Conservation (phyloP, 2,329 filamentous ascomycete genomes). For the Curvularia spicifera region DNA sequence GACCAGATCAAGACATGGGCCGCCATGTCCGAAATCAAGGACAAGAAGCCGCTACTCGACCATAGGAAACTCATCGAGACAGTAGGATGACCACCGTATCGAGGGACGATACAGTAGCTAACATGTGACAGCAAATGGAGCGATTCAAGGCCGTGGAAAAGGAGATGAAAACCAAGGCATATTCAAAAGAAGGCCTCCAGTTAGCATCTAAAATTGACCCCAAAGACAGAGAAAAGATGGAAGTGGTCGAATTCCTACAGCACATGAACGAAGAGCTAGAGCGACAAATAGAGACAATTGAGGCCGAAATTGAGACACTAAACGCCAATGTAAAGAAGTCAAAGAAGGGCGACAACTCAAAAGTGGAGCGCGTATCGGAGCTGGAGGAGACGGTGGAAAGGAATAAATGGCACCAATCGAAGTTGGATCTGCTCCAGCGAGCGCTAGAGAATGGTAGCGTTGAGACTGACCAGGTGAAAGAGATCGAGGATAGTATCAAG, state of each 20-base stretch:
- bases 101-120: slow-evolving; percentile 32
- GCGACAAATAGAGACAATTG: slow-evolving; percentile 88
- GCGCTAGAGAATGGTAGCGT: slow-evolving; percentile 92
- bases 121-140: slow-evolving; percentile 84
- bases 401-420: slow-evolving; percentile 95
- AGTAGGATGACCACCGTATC: slow-evolving; percentile 60
- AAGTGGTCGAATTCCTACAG: slow-evolving; percentile 84
- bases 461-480: slow-evolving; percentile 83
- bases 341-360: slow-evolving; percentile 78
- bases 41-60: slow-evolving; percentile 93
- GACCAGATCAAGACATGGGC: slow-evolving; percentile 99
- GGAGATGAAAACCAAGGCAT: slow-evolving; percentile 99
- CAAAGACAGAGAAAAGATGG: slow-evolving; percentile 94
- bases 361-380: slow-evolving; percentile 85
- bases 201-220: slow-evolving; percentile 92
- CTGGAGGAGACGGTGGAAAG: slow-evolving; percentile 84
- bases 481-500: slow-evolving; percentile 88
- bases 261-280: slow-evolving; percentile 91
- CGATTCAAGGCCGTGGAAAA: slow-evolving; percentile 99
- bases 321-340: slow-evolving; percentile 93
- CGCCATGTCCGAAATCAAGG: slow-evolving; percentile 98
- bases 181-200: slow-evolving; percentile 95
- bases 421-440: slow-evolving; percentile 87
- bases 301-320: slow-evolving; percentile 87
- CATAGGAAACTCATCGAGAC: slow-evolving; percentile 97